These are phyloP conservation scores for Tubosaeta brunneosetosa DNA, from an alignment of 768 basidiomycete genomes.

Conservation along the genomic window DNA sequence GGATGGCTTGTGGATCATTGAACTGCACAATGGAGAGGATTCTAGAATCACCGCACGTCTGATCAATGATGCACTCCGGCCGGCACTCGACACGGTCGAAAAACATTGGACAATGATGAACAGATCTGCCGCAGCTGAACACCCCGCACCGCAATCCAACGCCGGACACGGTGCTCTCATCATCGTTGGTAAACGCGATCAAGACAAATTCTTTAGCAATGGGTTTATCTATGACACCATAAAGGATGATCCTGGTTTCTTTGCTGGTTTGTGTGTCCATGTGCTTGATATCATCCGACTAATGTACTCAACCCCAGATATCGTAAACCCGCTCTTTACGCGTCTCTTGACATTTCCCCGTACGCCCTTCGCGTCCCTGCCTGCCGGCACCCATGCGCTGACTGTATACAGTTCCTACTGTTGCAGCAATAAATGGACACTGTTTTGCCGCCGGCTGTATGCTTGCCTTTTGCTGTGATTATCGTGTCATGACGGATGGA, in stretches of 20 bases:
- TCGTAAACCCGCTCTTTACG: slow-evolving; percentile 67
- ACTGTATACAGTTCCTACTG: slow-evolving; percentile 56
- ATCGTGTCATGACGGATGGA: slow-evolving; percentile 84
- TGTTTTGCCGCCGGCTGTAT: slow-evolving; percentile 83
- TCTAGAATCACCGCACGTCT: slow-evolving; percentile 60
- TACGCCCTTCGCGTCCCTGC: slow-evolving; percentile 32
- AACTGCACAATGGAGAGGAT: slow-evolving; percentile 75
- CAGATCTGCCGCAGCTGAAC: slow-evolving; percentile 40
- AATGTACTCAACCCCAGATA: slow-evolving; percentile 39
- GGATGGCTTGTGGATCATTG: slow-evolving; percentile 69
- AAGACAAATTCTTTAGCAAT: slow-evolving; percentile 89
- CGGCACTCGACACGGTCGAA: slow-evolving; percentile 71
- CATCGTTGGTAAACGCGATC: slow-evolving; percentile 66
- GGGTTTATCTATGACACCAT: slow-evolving; percentile 63
- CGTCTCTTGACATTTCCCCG: slow-evolving; percentile 75
- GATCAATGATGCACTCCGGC: slow-evolving; percentile 55
- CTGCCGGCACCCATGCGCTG: neutral
- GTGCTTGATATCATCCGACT: neutral
- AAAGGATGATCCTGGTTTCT: slow-evolving; percentile 54
- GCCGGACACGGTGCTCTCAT: slow-evolving; percentile 65
- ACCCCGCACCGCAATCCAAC: slow-evolving; percentile 29
- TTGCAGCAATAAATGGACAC: slow-evolving; percentile 81
- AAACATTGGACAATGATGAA: slow-evolving; percentile 57
- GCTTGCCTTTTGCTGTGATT: slow-evolving; percentile 79
- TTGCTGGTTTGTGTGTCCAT: slow-evolving; percentile 45